A percentile compares a stretch with the other conserved stretches of the same genome.
Conservation (phyloP, 2,329 filamentous ascomycete genomes). For the Hymenoscyphus occultus region DNA sequence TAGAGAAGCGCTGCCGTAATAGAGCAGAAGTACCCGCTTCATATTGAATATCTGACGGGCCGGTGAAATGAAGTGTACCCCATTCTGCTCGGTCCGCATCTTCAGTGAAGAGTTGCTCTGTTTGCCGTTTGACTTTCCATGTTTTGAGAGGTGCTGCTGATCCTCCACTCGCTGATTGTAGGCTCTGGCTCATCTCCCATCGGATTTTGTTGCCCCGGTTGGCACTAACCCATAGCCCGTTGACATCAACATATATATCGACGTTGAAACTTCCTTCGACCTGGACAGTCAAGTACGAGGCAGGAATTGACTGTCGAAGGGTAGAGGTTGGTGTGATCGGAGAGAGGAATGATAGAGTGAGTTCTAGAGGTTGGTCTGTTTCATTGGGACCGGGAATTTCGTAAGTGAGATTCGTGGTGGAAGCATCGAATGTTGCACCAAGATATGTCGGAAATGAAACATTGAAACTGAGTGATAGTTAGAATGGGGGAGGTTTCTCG, state of each 20-base stretch:
- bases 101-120: slow-evolving; percentile 72
- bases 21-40: slow-evolving; percentile 66
- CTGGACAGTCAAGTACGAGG: slow-evolving; percentile 70
- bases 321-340: slow-evolving; percentile 36
- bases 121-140: slow-evolving; percentile 59
- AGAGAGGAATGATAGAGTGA: slow-evolving; percentile 56
- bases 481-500: background rate
- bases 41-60: slow-evolving; percentile 62
- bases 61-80: slow-evolving; percentile 77
- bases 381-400: slow-evolving; percentile 46
- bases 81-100: slow-evolving; percentile 74
- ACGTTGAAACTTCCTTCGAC: slow-evolving; percentile 65
- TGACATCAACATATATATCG: slow-evolving; percentile 64
- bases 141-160: slow-evolving; percentile 53
- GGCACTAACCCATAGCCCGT: slow-evolving; percentile 80
- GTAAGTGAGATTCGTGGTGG: slow-evolving; percentile 68
- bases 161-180: slow-evolving; percentile 37
- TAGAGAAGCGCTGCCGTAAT: slow-evolving; percentile 67
- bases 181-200: slow-evolving; percentile 60
- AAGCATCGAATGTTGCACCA: slow-evolving; percentile 65
- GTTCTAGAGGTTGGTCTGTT: slow-evolving; percentile 44
- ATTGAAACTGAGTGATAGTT: slow-evolving; percentile 45
- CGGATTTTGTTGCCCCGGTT: slow-evolving; percentile 65
- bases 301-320: slow-evolving; percentile 50
- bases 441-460: slow-evolving; percentile 57